Base-by-base conservation (phyloP, 345 rosid genomes). In the Citrus maxima region DNA sequence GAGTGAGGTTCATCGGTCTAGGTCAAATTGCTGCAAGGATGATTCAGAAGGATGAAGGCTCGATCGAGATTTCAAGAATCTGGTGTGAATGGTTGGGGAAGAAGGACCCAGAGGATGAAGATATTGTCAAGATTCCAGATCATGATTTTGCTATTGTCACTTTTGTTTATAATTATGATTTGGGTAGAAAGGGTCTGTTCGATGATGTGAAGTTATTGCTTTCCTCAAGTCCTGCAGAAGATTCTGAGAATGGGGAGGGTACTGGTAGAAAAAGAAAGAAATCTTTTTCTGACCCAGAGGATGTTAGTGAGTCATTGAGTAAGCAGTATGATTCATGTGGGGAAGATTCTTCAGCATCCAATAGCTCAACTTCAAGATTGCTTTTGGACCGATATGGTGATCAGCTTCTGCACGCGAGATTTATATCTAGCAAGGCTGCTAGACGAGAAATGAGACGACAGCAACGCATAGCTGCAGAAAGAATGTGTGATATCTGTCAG, bases 51-150 rank as follows among this genome's bases (percentile, higher is more conserved):
- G 88, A 81, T 84, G 85, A 83, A n/a, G 76, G 70, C 34, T 40
- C 85, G 13, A 77, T 76, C 72, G 87, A 80, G 83, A 80, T 92
- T 62, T 77, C 82, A 69, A 90, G 88, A 78, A 81, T 94, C 65
- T 94, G 99, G 99, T 97, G 99, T 77, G 97, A 94, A 86, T 97
- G 98, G 96, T 74, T 93, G 72, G 97, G 95, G 66, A 82, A 86
- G 28, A 85, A 78, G 82, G 81, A 66, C 80, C 81, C 51, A 67
- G 77, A 35, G 25, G 79, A 80, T 68, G 84, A 81, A 74, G 90
- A 86, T 66, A 76, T 72, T 38, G 42, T 65, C 74, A 34, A 62
- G 73, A 79, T 86, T 63, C 85, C 85, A 28, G 87, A 90, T 83
- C 98, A 92, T 84, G 91, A 88, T 71, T 93, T 90, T 86, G 96